These are phyloP conservation scores for Abelmoschus esculentus DNA, from an alignment of 345 rosid species.

Conservation along the genomic window DNA sequence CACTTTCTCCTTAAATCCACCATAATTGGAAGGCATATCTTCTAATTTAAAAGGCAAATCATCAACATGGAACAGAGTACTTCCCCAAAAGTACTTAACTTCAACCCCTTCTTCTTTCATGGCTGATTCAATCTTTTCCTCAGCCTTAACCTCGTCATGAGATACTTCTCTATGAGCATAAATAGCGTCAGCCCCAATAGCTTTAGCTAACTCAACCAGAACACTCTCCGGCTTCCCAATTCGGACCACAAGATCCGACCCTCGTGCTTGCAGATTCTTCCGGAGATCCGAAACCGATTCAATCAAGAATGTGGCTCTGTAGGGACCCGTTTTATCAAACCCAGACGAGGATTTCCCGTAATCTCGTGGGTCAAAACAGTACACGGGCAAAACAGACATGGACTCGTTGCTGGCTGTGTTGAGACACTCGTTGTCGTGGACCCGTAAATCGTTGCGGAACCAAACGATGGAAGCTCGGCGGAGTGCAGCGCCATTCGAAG, in stretches of 20 bases:
- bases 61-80: slow-evolving; percentile 83
- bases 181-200: slow-evolving; percentile 85
- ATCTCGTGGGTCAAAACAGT: slow-evolving; percentile 93
- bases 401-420: slow-evolving; percentile 74
- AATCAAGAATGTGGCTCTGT: slow-evolving; percentile 73
- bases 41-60: slow-evolving; percentile 88
- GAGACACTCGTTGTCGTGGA: slow-evolving; percentile 88
- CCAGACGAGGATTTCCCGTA: slow-evolving; percentile 88
- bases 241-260: slow-evolving; percentile 87
- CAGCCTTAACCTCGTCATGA: slow-evolving; percentile 74
- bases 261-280: slow-evolving; percentile 76
- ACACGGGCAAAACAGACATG: slow-evolving; percentile 80
- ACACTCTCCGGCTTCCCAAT: slow-evolving; percentile 80
- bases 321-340: slow-evolving; percentile 82
- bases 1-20: slow-evolving; percentile 75
- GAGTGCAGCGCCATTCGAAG: slow-evolving; percentile 67
- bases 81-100: slow-evolving; percentile 92
- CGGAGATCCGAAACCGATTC: slow-evolving; percentile 92
- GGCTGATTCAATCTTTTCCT: slow-evolving; percentile 72
- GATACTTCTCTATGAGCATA: slow-evolving; percentile 89
- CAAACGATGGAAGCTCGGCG: slow-evolving; percentile 85
- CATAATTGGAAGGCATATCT: slow-evolving; percentile 74
- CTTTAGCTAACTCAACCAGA: slow-evolving; percentile 70
- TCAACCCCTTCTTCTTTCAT: slow-evolving; percentile 92
- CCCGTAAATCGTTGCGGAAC: slow-evolving; percentile 95